Conservation (phyloP, 768 basidiomycete genomes). For the Artomyces pyxidatus region DNA sequence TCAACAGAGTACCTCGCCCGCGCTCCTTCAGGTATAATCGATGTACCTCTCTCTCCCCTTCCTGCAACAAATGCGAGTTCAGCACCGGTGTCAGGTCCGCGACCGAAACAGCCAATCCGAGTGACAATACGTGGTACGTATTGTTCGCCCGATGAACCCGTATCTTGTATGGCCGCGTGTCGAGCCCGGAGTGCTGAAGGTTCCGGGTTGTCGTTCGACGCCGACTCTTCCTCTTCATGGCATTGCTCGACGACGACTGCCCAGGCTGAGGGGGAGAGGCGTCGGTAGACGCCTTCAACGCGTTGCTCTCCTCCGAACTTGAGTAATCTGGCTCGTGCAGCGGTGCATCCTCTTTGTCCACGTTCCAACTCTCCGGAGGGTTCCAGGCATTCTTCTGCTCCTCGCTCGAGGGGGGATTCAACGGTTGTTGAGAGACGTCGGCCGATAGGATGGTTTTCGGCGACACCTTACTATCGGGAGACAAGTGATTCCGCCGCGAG, state of each 20-base stretch:
- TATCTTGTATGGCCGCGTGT: conserved; percentile 38
- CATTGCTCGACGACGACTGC: conserved; percentile 1
- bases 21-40: conserved; percentile 69
- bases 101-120: conserved; percentile 59
- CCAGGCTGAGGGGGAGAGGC: conserved; percentile 5
- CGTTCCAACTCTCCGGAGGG: conserved; percentile 72
- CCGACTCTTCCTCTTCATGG: conserved; percentile 18
- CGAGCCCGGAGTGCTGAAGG: neutral
- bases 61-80: conserved; percentile 45
- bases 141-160: conserved; percentile 73
- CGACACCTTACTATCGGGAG: conserved; percentile 34
- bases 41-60: conserved; percentile 50
- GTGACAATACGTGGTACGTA: conserved; percentile 61
- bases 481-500: conserved; percentile 13
- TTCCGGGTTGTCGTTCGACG: conserved; percentile 7
- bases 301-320: conserved; percentile 33
- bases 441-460: conserved; percentile 36
- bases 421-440: conserved; percentile 3
- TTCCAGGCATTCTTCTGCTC: conserved; percentile 36
- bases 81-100: conserved; percentile 55
- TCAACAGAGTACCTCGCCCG: conserved; percentile 50
- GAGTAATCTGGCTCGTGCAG: conserved; percentile 34
- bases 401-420: conserved; percentile 1
- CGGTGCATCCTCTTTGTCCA: conserved; percentile 36
- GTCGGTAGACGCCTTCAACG: conserved; percentile 10